Evolutionary conservation across 2,329 filamentous ascomycete species (phyloP), one percentile per base, ranked within the genome.

Genomic region (Aspergillus amoenus): DNA sequence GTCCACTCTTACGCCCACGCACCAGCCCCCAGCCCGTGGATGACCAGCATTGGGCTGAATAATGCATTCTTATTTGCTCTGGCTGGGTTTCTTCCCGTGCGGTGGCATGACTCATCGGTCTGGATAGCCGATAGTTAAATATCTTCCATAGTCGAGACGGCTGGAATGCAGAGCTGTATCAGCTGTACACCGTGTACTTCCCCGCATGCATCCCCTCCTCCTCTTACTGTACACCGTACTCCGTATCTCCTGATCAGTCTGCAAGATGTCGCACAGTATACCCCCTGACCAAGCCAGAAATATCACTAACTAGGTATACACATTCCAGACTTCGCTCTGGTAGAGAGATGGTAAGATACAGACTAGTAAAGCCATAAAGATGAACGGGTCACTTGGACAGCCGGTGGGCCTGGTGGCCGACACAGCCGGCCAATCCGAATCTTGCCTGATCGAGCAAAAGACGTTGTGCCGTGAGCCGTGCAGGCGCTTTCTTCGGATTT

Each of bases 71-170:
- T 34, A 30, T n/a, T 44, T 46, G 41, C 42, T 43, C 49, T 55
- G 27, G 27, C n/a, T 13, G 22, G 12, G 32, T 32, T 24, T 32
- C 21, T 40, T 39, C 32, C 37, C 49, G 37, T 30, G 9, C 1
- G 46, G 55, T 57, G 42, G 55, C 37, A 52, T 57, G 55, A 57
- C 48, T 57, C 54, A 56, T 52, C 27, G 27, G 9, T 11, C 27
- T 30, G 27, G 27, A 30, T 30, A 9, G 27, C 27, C 9, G 27
- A 11, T 11, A 22, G 21, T 21, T 21, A 21, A 21, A 21, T 22
- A 5, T 22, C 41, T 22, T 43, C 41, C 13, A 4, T 12, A 21
- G 21, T 21, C 21, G 21, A 21, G 18, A 13, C 42, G 6, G 42
- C 21, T 44, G 34, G 22, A 21, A 39, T 21, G 21, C 12, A 37